A percentile compares a stretch with the other conserved stretches of the same genome.
These are phyloP conservation scores for Solanum dulcamara DNA, from an alignment of 257 asterid genomes.

Conservation along the genomic window DNA sequence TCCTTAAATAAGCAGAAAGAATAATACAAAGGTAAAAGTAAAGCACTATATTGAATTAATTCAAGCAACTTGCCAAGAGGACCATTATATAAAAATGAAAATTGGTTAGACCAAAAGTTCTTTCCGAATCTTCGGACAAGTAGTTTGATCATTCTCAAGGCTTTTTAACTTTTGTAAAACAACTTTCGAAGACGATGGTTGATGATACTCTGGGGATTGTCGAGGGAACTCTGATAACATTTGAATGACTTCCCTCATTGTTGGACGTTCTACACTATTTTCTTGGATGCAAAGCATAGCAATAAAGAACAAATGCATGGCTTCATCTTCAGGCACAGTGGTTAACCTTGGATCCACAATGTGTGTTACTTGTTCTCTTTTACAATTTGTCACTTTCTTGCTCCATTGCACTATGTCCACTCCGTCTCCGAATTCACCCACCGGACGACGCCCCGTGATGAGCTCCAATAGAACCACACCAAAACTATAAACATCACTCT, in stretches of 20 bases:
- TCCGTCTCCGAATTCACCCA: conserved; percentile 40
- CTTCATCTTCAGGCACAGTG: conserved; percentile 55
- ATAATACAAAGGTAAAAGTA: background rate
- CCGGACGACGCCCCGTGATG: conserved; percentile 32
- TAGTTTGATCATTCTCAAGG: conserved; percentile 11
- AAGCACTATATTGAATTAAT: too few species aligned
- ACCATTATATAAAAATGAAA: background rate
- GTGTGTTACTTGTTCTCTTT: conserved; percentile 40
- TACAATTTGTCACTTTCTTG: conserved; percentile 40
- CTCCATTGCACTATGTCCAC: conserved; percentile 53
- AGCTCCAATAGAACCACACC: conserved; percentile 36
- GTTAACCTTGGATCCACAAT: conserved; percentile 58
- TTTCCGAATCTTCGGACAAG: conserved; percentile 7
- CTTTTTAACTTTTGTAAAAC: conserved; percentile 8
- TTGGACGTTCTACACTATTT: conserved; percentile 74
- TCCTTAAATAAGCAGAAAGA: background rate
- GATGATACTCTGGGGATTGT: conserved; percentile 25
- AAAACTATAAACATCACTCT: conserved; percentile 38
- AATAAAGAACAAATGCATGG: conserved; percentile 68
- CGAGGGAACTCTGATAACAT: conserved; percentile 78
- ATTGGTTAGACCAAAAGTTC: conserved; percentile 29
- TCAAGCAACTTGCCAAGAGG: background rate
- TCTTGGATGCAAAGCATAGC: conserved; percentile 85
- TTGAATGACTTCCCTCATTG: conserved; percentile 89
- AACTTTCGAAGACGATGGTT: conserved; percentile 22